phyloP scores from a whole-genome alignment of 2,329 filamentous ascomycete genomes.

The Fusarium brevicatenulatum region DNA sequence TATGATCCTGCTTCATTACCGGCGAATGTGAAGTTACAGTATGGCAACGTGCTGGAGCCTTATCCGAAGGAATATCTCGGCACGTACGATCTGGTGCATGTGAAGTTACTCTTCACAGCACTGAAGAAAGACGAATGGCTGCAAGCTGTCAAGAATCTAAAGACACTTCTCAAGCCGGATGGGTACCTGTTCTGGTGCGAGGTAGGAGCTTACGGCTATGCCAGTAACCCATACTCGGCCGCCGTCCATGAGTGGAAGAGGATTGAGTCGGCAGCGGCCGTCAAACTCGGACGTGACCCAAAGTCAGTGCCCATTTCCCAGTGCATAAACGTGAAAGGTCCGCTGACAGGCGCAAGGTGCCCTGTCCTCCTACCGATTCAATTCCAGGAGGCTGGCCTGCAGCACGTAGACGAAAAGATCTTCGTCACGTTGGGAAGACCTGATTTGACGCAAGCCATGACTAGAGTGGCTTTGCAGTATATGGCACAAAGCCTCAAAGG shows the following conservation, averaged over 20 bases:
- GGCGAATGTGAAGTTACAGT: neutral
- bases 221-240: neutral
- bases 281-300: neutral
- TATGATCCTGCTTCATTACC: neutral
- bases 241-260: neutral
- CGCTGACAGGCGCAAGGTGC: accelerated
- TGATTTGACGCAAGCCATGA: accelerated
- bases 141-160: accelerated
- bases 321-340: accelerated
- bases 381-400: accelerated
- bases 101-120: neutral
- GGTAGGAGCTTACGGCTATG: neutral
- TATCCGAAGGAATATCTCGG: neutral
- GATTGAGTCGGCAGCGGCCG: neutral
- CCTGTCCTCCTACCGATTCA: neutral
- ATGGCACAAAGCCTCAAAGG: accelerated
- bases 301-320: neutral
- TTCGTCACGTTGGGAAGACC: neutral
- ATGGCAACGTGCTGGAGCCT: neutral
- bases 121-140: neutral
- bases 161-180: neutral
- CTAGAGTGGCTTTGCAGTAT: neutral
- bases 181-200: neutral
- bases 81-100: neutral
- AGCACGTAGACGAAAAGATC: neutral